These are phyloP conservation scores for Suillus weaverae DNA, from an alignment of 768 basidiomycete genomes.

Conservation along the genomic window DNA sequence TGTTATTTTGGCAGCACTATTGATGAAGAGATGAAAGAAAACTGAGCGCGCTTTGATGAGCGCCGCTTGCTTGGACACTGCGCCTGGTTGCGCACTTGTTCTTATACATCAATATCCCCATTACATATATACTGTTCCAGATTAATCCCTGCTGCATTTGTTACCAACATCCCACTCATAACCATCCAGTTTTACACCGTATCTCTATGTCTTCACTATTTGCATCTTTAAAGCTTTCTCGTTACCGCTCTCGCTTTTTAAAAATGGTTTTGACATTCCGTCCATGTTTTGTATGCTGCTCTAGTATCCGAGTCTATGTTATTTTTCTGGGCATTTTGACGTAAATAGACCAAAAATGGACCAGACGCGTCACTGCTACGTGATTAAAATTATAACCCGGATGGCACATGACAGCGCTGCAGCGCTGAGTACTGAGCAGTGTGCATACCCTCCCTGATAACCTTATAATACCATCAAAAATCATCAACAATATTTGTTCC, in stretches of 20 bases:
- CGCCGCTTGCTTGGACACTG: not conserved
- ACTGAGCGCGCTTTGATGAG: conserved; percentile 7
- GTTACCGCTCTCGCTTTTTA: not conserved
- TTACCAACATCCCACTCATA: not conserved
- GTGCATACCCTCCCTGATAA: no score
- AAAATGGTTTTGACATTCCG: not conserved
- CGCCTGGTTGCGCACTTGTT: not conserved
- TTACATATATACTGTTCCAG: conserved; percentile 4
- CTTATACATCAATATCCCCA: not conserved
- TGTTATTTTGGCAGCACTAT: conserved; percentile 7
- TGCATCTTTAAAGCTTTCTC: not conserved
- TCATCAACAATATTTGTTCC: no score
- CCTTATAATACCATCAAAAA: no score
- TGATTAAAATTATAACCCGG: no score
- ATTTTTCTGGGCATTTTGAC: not conserved
- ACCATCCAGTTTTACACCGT: not conserved
- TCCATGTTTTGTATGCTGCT: conserved; percentile 1
- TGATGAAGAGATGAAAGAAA: conserved; percentile 25
- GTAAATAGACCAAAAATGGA: not conserved
- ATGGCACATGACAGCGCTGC: no score
- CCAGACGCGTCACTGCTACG: no score
- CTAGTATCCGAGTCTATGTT: not conserved
- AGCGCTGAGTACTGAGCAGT: no score
- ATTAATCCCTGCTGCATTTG: conserved; percentile 6
- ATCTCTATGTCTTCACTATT: not conserved